Conservation (phyloP, 768 basidiomycete species). For the Neoboletus subvelutipes region DNA sequence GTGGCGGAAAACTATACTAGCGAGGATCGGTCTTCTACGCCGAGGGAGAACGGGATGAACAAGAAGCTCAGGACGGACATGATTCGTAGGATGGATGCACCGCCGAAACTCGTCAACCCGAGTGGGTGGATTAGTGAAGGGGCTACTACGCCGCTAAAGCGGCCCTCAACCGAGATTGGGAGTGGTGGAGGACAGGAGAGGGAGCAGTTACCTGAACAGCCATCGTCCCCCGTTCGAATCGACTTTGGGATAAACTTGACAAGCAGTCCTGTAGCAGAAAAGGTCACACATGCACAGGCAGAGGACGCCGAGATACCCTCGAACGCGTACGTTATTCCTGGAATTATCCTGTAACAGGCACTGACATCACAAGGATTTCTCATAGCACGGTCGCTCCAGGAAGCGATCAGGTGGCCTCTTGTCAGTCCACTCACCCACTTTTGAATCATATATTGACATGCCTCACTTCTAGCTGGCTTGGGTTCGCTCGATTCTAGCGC, state of each 20-base stretch:
- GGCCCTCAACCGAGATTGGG: constrained; percentile 7
- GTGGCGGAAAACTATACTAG: constrained; percentile 23
- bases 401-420: neutral
- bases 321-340: constrained; percentile 10
- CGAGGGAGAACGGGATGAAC: constrained; percentile 25
- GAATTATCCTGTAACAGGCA: neutral
- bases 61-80: constrained; percentile 59
- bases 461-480: constrained; percentile 10
- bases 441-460: neutral
- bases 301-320: neutral
- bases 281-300: neutral
- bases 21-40: constrained; percentile 16
- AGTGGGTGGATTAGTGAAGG: constrained; percentile 68
- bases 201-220: neutral
- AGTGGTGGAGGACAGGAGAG: constrained; percentile 4
- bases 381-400: constrained; percentile 37
- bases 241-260: neutral
- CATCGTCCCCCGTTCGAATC: constrained; percentile 1
- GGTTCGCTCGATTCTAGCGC: constrained; percentile 2
- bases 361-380: constrained; percentile 17
- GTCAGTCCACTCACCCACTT: constrained; percentile 10
- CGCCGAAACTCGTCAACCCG: constrained; percentile 69
- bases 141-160: constrained; percentile 26
- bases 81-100: constrained; percentile 72
- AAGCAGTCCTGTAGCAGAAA: neutral